phyloP scores from a whole-genome alignment of 2,329 filamentous ascomycete species.

The Cladosporium sp. region DNA sequence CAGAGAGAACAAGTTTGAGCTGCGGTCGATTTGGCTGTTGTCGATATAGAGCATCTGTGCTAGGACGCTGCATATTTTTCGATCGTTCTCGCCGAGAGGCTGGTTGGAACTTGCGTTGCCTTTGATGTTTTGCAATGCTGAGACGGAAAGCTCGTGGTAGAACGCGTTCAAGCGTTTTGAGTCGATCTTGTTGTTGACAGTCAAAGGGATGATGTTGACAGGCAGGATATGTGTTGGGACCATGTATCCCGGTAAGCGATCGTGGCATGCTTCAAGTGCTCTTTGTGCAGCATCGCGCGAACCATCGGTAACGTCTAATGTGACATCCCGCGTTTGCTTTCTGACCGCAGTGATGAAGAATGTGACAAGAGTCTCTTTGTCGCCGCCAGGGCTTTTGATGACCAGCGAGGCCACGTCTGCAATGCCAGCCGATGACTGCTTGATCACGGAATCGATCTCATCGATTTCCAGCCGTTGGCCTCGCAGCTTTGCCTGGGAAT shows the following conservation, averaged over 20 bases:
- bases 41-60: conserved; percentile 48
- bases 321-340: conserved; percentile 1
- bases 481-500: conserved; percentile 88
- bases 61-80: conserved; percentile 51
- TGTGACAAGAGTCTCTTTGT: conserved; percentile 77
- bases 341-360: conserved; percentile 50
- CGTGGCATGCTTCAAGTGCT: conserved; percentile 55
- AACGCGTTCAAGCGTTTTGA: conserved; percentile 62
- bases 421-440: conserved; percentile 52
- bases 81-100: conserved; percentile 26
- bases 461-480: conserved; percentile 85
- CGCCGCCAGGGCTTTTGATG: conserved; percentile 60
- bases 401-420: conserved; percentile 74
- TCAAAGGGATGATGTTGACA: conserved; percentile 69
- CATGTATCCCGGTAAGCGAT: conserved; percentile 78
- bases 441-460: conserved; percentile 84
- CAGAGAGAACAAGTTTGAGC: conserved; percentile 73
- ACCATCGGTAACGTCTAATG: conserved; percentile 34
- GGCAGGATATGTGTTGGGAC: conserved; percentile 78
- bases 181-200: conserved; percentile 86
- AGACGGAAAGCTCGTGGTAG: conserved; percentile 57
- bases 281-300: conserved; percentile 20
- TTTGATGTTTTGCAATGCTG: conserved; percentile 56
- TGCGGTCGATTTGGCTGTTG: conserved; percentile 42
- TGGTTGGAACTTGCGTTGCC: conserved; percentile 27